Percentiles rank a stretch among this genome's conserved stretches.
These are phyloP conservation scores for Hypoxylon sp. DNA, from an alignment of 2,329 filamentous ascomycete species.

Conservation along the genomic window DNA sequence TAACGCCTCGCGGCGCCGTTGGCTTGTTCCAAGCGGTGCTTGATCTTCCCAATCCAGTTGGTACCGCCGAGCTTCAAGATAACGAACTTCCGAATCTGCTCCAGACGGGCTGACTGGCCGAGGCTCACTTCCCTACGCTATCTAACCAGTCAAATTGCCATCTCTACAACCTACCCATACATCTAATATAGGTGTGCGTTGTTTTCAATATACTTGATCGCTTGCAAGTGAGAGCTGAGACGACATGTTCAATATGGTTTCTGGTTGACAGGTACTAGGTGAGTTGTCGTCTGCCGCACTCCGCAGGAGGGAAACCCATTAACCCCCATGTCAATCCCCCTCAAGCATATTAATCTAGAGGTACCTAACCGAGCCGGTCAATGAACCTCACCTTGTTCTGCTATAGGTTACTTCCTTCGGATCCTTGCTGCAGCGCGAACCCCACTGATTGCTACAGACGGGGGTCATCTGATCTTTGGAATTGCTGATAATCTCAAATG, in stretches of 20 bases:
- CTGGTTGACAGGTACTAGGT: neutral
- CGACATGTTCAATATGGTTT: neutral
- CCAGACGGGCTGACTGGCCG: neutral
- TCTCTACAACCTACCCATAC: neutral
- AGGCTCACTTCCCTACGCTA: neutral
- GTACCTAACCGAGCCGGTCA: constrained; percentile 7
- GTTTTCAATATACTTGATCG: neutral
- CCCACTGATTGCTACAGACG: constrained; percentile 16
- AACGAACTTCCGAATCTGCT: constrained; percentile 31
- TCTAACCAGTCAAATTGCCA: neutral
- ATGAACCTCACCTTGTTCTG: neutral
- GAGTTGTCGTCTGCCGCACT: neutral
- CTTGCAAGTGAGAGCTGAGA: neutral
- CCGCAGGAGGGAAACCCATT: neutral
- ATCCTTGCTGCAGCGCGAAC: constrained; percentile 16
- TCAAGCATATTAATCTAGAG: neutral
- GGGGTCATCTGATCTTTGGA: constrained; percentile 2
- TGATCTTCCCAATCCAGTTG: constrained; percentile 32
- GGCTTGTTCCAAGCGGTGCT: neutral
- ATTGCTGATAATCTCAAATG: neutral
- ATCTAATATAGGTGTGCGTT: neutral
- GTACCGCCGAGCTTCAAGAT: constrained; percentile 30
- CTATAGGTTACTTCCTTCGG: neutral
- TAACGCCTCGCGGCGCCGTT: neutral
- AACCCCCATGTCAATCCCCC: neutral